Evolutionary conservation across 176 grass and related monocot species (phyloP), one percentile per base, ranked within the genome.

Genomic region (Carex myosuroides): DNA sequence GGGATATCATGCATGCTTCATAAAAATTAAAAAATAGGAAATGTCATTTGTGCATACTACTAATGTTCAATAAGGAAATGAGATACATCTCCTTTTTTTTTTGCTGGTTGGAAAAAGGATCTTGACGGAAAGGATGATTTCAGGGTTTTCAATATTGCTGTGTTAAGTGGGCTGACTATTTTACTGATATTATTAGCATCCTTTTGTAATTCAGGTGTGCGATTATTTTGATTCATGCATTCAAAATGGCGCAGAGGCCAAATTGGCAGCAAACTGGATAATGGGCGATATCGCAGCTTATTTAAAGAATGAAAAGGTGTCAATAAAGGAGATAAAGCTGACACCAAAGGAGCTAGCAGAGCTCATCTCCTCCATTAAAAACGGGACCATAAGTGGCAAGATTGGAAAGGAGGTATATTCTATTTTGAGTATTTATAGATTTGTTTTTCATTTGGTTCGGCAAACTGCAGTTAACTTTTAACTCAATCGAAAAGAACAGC

Each of bases 241-340:
- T 69, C 85, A 90, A 83, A 87, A 95, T 67, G 95, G 91, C 26
- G 85, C 95, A 60, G 96, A 98, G 52, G 89, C 87, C 79, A 98
- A 98, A 60, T 58, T 95, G 86, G 91, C 85, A 69, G 93, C 93
- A 75, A 98, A 98, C 79, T 98, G 96, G 96, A 98, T 93, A 84
- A 95, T 98, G 96, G 86, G 96, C 66, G 89, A 98, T 70, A 93
- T 98, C 62, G 86, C 93, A 86, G 96, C 96, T 88, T 95, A 91
- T 86, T 69, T 95, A 9, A 98, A 93, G 85, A 90, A 92, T 89
- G 96, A 98, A 88, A 93, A 90, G 26, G 70, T 93, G 22, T 79
- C 86, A 6, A 93, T 98, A 42, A 85, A 87, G 86, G 89, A 92
- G 80, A 93, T 90, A 82, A 95, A 98, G 84, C 83, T 98, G 80